Base-by-base conservation (phyloP, 208 protist genomes). In the Trypanosoma brucei region DNA sequence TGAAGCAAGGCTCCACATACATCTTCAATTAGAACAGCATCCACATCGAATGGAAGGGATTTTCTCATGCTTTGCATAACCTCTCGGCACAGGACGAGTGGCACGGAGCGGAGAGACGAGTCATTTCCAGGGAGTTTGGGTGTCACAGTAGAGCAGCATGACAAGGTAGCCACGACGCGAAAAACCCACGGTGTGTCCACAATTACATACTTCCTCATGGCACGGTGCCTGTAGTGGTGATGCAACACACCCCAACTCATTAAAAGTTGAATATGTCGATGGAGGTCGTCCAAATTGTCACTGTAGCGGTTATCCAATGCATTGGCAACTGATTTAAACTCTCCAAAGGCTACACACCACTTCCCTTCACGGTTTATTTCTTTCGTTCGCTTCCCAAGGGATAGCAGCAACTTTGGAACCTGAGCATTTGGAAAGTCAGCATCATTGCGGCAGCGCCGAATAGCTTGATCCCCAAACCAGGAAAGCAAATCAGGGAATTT, bases 191-290 rank as follows among this genome's bases (percentile, higher is more conserved):
- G 55, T n/a, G 85, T 76, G 68, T 94, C 84, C 2, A 94, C 35
- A 33, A 91, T 52, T 14, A 94, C 65, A 48, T 75, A 54, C 45
- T 70, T 64, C 22, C 76, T 72, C 56, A 91, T 74, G 8, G 49
- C 59, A n/a, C 65, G 56, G 52, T 88, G 83, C 38, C 74, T 68
- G 35, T 80, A 91, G 39, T 75, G 76, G 59, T 94, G 76, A 11
- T 78, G 53, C n/a, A 94, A 58, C 8, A 84, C 52, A 3, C 82
- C 81, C 75, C 82, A 88, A 50, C 79, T 76, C 0, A 61, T 40
- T 22, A 94, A 69, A 30, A 94, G 76, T 58, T 94, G 82, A 46
- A 84, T 88, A 68, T 94, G 87, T 1, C 48, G 53, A 40, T 84
- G 81, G 14, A 94, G 72, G 30, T 77, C 65, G 22, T 81, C 72